Evolutionary conservation across 2,329 filamentous ascomycete genomes (phyloP), one percentile per base, ranked within the genome.

Genomic region (Penicillium sp.): DNA sequence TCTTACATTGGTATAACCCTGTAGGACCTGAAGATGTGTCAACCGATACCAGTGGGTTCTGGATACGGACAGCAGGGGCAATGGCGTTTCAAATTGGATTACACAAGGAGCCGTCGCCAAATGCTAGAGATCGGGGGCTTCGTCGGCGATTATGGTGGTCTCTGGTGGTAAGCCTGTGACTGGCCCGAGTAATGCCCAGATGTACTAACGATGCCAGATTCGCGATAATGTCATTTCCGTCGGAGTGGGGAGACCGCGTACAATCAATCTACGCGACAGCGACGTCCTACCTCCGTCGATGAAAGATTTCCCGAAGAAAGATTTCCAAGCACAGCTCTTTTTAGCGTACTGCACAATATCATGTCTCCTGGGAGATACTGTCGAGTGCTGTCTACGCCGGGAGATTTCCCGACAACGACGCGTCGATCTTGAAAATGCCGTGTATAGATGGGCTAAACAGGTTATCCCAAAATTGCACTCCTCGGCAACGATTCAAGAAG

Each of bases 101-200:
- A n/a, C 75, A 78, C 54, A 70, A 74, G 31, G 75, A 78, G 44
- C 75, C 75, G 5, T 69, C 63, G 1, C 64, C 64, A 3, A 72
- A 72, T 52, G 57, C 65, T 43, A 60, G 62, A 26, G 69, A 77
- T 54, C 69, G 71, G 31, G 71, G 70, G 7, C 62, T 78, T n/a
- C 68, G 75, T 37, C 71, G 72, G 49, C 67, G 76, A 39, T 60
- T 79, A n/a, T 79, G 76, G 76, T 79, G 77, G 77, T 75, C 75
- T 22, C 57, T 79, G 3, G 74, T 78, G 8, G 75, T 76, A 48
- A 63, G 73, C 56, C 16, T 24, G 31, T 29, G 10, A n/a, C 21
- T 31, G 14, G 8, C 31, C 8, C 10, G 19, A 26, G 4, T 10
- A 10, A 33, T 14, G 31, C 7, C 39, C 26, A 35, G 21, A 1